Base-by-base conservation (phyloP, 371 early-diverging fungal species). In the Paramicrosporidium saccamoebae region DNA sequence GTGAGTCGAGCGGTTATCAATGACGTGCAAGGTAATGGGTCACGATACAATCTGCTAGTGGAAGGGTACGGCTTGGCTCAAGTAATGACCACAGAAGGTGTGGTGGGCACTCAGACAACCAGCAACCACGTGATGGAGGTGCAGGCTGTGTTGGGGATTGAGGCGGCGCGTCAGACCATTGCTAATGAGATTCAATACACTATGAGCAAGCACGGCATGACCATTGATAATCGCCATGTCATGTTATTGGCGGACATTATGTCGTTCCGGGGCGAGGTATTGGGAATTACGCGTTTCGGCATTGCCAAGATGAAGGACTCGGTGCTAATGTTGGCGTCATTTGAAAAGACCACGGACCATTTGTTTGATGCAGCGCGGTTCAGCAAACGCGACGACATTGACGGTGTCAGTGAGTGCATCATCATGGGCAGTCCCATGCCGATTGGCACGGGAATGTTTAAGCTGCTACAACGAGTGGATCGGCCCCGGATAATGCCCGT, bases 341-440 rank as follows among this genome's bases (percentile, higher is more conserved):
- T 98, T 44, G 99, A 98, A 49, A 88, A 90, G 56, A 96, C 99
- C 1, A 78, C 86, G 0, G 99, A 98, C 37, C 92, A 94, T 37
- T 48, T 98, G 36, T 94, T 97, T 40, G 86, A 95, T 23, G 97
- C 97, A 0, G 71, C 96, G 1, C 53, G 86, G 33, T 75, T 64
- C 38, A 66, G 73, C 25, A 79, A 86, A 41, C 54, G 59, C 28
- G 96, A 96, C 42, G 51, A 48, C 16, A 67, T 94, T 30, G 59
- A 71, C 12, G 99, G 99, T 21, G 97, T 98, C 0, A 74, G 75
- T 7, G 99, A 98, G 46, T 72, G 82, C 36, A 94, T 98, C 29
- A 96, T 98, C 42, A 78, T 94, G 74, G 88, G 97, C 38, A 74
- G 71, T 16, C 82, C 81, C 12, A 90, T 94, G 68, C 55, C 67